A percentile compares a stretch with the other conserved stretches of the same genome.
phyloP scores from a whole-genome alignment of 768 basidiomycete species.

The Lactarius hatsudake region DNA sequence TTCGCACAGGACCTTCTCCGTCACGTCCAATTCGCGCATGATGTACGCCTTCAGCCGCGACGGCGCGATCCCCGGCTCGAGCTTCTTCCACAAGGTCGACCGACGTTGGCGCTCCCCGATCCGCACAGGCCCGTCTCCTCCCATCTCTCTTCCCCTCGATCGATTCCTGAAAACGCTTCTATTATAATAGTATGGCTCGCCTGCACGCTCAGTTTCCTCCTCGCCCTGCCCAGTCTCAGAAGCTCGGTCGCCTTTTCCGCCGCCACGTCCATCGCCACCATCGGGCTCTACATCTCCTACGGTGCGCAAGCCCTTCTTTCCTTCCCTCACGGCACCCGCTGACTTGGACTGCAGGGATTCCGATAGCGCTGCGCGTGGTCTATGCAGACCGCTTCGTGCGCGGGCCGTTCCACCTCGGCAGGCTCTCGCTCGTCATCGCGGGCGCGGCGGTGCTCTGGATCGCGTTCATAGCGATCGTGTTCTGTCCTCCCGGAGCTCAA shows the following conservation, averaged over 20 bases:
- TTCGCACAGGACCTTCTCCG: slow-evolving; percentile 58
- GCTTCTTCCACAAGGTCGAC: slow-evolving; percentile 64
- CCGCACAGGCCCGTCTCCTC: slow-evolving; percentile 50
- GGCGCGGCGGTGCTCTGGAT: slow-evolving; percentile 65
- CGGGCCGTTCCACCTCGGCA: slow-evolving; percentile 71
- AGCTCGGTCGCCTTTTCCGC: slow-evolving; percentile 66
- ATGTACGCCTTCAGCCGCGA: slow-evolving; percentile 81
- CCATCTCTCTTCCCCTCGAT: background rate
- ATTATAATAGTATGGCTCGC: slow-evolving; percentile 65
- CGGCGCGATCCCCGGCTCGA: slow-evolving; percentile 66
- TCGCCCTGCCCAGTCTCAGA: slow-evolving; percentile 71
- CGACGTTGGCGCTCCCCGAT: slow-evolving; percentile 58
- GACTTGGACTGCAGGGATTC: slow-evolving; percentile 45
- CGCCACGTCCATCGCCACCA: slow-evolving; percentile 61
- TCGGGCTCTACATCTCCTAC: slow-evolving; percentile 76
- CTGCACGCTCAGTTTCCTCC: slow-evolving; percentile 69
- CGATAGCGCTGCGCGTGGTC: slow-evolving; percentile 64
- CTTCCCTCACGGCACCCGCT: background rate
- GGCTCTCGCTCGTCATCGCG: slow-evolving; percentile 59
- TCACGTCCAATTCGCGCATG: slow-evolving; percentile 80
- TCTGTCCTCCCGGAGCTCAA: slow-evolving; percentile 70
- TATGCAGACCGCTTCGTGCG: slow-evolving; percentile 57
- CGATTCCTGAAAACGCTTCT: background rate
- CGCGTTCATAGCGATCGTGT: slow-evolving; percentile 65
- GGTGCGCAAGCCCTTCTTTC: slow-evolving; percentile 36